A percentile compares a stretch with the other conserved stretches of the same genome.
phyloP scores from a whole-genome alignment of 208 protist species.

The Trichomonas gallinae region DNA sequence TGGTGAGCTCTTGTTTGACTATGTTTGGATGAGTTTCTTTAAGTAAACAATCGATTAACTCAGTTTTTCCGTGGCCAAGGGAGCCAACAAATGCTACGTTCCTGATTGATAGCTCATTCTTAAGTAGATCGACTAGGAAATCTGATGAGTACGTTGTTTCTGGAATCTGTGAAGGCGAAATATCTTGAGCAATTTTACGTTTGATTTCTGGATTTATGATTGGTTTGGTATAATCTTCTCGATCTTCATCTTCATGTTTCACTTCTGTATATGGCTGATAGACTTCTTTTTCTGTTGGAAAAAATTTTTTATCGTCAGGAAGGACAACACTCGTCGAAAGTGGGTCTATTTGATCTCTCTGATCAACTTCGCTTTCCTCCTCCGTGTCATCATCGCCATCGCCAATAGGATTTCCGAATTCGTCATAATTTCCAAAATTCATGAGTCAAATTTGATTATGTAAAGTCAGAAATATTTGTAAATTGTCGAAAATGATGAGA shows the following conservation, averaged over 20 bases:
- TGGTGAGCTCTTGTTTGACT: neutral
- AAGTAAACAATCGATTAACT: slow-evolving; percentile 68
- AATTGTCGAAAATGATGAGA: no score
- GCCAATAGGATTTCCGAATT: slow-evolving; percentile 34
- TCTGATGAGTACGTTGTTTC: neutral
- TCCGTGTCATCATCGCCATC: neutral
- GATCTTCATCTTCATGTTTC: slow-evolving; percentile 36
- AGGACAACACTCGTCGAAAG: neutral
- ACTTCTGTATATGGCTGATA: neutral
- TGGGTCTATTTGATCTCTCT: neutral
- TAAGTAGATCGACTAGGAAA: slow-evolving; percentile 47
- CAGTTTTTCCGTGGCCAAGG: slow-evolving; percentile 90
- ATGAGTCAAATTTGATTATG: neutral
- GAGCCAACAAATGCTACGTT: slow-evolving; percentile 76
- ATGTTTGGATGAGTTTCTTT: slow-evolving; percentile 54
- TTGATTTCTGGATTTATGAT: neutral
- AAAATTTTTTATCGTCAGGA: slow-evolving; percentile 20
- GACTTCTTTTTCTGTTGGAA: neutral
- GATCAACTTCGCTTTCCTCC: neutral
- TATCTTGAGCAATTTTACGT: neutral
- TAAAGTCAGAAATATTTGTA: no score
- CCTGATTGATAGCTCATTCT: slow-evolving; percentile 57
- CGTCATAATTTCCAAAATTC: slow-evolving; percentile 23
- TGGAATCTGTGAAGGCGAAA: neutral
- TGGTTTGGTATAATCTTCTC: neutral